Base-by-base conservation (phyloP, 768 basidiomycete genomes). In the Naganishia kalamii region DNA sequence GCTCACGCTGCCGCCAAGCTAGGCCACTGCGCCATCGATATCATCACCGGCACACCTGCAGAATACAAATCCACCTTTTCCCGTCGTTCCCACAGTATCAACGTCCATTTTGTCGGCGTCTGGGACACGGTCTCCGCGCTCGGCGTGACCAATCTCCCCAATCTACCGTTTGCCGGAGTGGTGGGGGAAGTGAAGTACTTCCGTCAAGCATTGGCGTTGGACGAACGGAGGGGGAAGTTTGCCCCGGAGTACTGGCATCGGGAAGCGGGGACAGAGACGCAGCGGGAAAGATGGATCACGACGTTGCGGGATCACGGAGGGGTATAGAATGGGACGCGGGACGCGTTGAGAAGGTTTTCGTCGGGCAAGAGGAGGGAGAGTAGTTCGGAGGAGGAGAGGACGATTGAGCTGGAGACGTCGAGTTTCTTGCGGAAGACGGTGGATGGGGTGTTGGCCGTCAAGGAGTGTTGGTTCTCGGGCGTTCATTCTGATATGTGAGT, bases 201-300 rank as follows among this genome's bases (percentile, higher is more conserved):
- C 62, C 70, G 73, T 30, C 75, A 76, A 40, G 73, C 75, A 4
- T 50, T 76, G n/a, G 70, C 73, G 19, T 65, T 76, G 35, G 70
- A 76, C 49, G 75, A 76, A 63, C 65, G 69, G 17, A 67, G 75
- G 29, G 72, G 68, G 23, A 73, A 70, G 43, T 76, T 74, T 59
- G 57, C 63, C 8, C 69, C 70, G 6, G 71, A 70, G 23, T 65
- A 33, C 29, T 44, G 35, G 23, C 63, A 64, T 40, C 32, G 37
- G 23, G 51, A 61, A 61, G 60, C 32, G 41, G 46, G 29, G 25
- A 40, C 25, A 19, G 25, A 27, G 60, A 61, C 25, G 25, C 11
- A 51, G 23, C 17, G 7, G 21, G 50, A 8, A n/a, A 12, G 15
- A 17, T 44, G 43, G 41, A 46, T 13, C 25, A 27, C 37, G 19